phyloP scores from a whole-genome alignment of 2,329 filamentous ascomycete species.

The Xylariaceae sp. region DNA sequence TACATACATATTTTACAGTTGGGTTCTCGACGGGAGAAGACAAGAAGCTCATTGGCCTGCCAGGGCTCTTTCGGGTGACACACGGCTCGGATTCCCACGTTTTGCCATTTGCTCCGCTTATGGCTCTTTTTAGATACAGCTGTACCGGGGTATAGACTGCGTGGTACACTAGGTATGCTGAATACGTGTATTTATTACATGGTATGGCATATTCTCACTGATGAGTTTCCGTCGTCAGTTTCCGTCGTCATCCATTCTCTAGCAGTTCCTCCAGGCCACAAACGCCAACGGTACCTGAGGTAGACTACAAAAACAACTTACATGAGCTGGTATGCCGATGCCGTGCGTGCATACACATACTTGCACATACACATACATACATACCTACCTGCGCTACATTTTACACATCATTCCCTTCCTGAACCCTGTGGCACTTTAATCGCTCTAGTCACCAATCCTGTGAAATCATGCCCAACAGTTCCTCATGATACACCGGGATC shows the following conservation, averaged over 20 bases:
- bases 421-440: constrained; percentile 6
- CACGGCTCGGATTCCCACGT: constrained; percentile 26
- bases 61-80: constrained; percentile 21
- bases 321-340: constrained; percentile 27
- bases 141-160: not conserved
- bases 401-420: not conserved
- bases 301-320: no score
- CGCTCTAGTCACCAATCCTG: not conserved
- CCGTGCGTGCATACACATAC: constrained; percentile 19
- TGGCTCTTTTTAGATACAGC: not conserved
- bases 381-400: not conserved
- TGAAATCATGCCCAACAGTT: constrained; percentile 19
- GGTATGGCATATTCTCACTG: not conserved
- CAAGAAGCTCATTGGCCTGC: no score
- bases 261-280: no score
- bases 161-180: not conserved
- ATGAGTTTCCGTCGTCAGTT: constrained; percentile 1
- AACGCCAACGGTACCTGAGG: no score
- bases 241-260: constrained; percentile 14
- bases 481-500: constrained; percentile 11
- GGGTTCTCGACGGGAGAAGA: no score
- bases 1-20: no score
- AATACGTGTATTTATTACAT: no score
- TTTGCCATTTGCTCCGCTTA: constrained; percentile 19
- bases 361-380: not conserved